Evolutionary conservation across 1,284 basidiomycete species (phyloP).

Genomic region (Tilletia horrida): DNA sequence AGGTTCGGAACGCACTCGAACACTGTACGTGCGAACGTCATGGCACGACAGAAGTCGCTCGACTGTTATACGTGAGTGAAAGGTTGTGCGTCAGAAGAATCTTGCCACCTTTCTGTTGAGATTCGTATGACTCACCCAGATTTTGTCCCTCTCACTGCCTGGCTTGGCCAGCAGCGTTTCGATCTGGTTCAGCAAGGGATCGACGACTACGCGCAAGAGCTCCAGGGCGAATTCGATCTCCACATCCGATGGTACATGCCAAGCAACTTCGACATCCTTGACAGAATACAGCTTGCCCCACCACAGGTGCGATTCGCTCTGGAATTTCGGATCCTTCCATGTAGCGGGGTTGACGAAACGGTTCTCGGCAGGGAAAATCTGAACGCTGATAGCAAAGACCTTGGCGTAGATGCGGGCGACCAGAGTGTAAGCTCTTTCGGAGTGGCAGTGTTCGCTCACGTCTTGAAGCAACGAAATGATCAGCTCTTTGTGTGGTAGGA

Average conservation of each 20-base stretch:
- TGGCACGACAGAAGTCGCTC: conserved; percentile 88
- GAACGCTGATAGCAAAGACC: conserved; percentile 71
- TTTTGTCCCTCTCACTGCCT: conserved; percentile 21
- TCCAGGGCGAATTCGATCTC: conserved; percentile 81
- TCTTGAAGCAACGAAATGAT: conserved; percentile 69
- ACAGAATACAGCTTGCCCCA: conserved; percentile 83
- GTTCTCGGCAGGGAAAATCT: conserved; percentile 75
- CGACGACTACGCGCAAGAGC: conserved; percentile 68
- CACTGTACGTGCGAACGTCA: conserved; percentile 62
- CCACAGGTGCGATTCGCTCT: conserved; percentile 68
- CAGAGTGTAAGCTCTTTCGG: conserved; percentile 83
- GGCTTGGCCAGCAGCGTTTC: conserved; percentile 60
- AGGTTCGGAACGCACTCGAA: conserved; percentile 70
- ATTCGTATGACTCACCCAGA: conserved; percentile 13
- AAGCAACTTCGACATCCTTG: conserved; percentile 76
- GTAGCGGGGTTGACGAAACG: conserved; percentile 79
- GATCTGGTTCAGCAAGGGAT: conserved; percentile 68
- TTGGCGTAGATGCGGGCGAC: conserved; percentile 76
- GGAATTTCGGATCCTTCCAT: conserved; percentile 76
- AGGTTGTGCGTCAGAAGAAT: background rate
- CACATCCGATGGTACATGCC: conserved; percentile 74
- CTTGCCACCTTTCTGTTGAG: too few species aligned
- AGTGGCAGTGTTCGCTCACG: conserved; percentile 75
- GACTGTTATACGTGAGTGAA: conserved; percentile 55
- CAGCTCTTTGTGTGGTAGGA: conserved; percentile 69